These are phyloP conservation scores for Fusarium mangiferae DNA, from an alignment of 2,329 filamentous ascomycete genomes.

Conservation along the genomic window DNA sequence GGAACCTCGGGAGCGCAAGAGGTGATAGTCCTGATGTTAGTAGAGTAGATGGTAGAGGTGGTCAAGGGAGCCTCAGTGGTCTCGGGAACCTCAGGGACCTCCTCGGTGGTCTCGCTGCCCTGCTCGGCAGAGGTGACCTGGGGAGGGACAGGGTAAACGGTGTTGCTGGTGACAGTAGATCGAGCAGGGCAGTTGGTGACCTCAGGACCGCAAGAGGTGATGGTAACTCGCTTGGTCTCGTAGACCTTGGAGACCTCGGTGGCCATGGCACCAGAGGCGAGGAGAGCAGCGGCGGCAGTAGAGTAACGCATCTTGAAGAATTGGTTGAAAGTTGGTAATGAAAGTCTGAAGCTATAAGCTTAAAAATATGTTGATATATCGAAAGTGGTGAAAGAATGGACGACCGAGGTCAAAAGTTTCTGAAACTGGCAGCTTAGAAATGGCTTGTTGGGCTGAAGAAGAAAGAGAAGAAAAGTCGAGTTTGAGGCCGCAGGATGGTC, in stretches of 20 bases:
- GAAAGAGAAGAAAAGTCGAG: conserved; percentile 41
- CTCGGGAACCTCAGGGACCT: conserved; percentile 30
- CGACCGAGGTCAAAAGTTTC: conserved; percentile 66
- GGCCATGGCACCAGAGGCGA: conserved; percentile 53
- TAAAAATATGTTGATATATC: conserved; percentile 41
- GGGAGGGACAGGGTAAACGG: conserved; percentile 30
- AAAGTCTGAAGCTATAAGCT: conserved; percentile 43
- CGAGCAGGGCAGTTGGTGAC: conserved; percentile 44
- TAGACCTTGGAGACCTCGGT: conserved; percentile 60
- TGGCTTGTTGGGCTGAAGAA: conserved; percentile 58
- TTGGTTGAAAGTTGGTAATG: conserved; percentile 39
- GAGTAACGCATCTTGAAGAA: conserved; percentile 71
- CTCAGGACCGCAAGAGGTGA: conserved; percentile 65
- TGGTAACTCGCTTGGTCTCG: conserved; percentile 67
- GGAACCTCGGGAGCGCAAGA: conserved; percentile 68
- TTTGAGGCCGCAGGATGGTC: conserved; percentile 48
- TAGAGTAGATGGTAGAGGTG: conserved; percentile 66
- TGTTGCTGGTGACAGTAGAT: conserved; percentile 37
- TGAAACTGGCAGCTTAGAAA: conserved; percentile 52
- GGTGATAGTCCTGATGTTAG: conserved; percentile 70
- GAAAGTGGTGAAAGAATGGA: conserved; percentile 61
- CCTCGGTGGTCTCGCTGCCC: conserved; percentile 50
- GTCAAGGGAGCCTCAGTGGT: conserved; percentile 55
- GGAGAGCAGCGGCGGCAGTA: conserved; percentile 59
- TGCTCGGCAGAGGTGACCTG: conserved; percentile 40